phyloP scores from a whole-genome alignment of 768 basidiomycete genomes.

The Lenzites betulinus region DNA sequence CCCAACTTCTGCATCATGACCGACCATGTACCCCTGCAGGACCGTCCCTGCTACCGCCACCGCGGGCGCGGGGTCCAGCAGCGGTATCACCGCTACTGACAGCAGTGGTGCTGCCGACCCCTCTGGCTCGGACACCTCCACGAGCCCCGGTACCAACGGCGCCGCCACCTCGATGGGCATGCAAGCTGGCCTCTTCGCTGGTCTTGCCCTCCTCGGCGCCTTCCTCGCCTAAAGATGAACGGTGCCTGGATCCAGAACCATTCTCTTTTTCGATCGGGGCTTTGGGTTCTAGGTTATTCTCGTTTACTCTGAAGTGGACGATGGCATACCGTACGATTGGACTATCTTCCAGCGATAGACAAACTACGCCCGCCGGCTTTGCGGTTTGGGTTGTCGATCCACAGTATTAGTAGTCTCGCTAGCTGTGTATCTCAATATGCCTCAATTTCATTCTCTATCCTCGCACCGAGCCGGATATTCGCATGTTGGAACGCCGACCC shows the following conservation, averaged over 20 bases:
- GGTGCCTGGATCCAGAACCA: background rate
- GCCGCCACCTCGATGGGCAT: slow-evolving; percentile 33
- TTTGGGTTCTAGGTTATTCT: background rate
- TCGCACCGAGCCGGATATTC: background rate
- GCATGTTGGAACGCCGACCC: background rate
- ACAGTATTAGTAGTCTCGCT: slow-evolving; percentile 7
- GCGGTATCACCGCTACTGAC: slow-evolving; percentile 10
- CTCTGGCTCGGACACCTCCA: slow-evolving; percentile 25
- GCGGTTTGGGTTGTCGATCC: slow-evolving; percentile 1
- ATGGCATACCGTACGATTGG: slow-evolving; percentile 4
- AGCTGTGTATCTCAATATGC: slow-evolving; percentile 1
- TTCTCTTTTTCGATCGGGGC: background rate
- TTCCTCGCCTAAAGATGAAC: slow-evolving; percentile 33
- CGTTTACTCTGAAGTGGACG: background rate
- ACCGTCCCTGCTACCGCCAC: background rate
- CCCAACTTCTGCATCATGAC: background rate
- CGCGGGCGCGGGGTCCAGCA: slow-evolving; percentile 14
- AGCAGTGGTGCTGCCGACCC: slow-evolving; percentile 23
- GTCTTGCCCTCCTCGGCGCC: slow-evolving; percentile 39
- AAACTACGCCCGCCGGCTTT: background rate
- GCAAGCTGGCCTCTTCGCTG: slow-evolving; percentile 37
- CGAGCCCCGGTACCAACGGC: slow-evolving; percentile 29
- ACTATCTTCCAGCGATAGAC: slow-evolving; percentile 1
- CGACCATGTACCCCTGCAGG: background rate
- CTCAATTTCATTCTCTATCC: background rate